These are phyloP conservation scores for Plasmodium cynomolgi DNA, from an alignment of 169 alveolate species.

Conservation along the genomic window DNA sequence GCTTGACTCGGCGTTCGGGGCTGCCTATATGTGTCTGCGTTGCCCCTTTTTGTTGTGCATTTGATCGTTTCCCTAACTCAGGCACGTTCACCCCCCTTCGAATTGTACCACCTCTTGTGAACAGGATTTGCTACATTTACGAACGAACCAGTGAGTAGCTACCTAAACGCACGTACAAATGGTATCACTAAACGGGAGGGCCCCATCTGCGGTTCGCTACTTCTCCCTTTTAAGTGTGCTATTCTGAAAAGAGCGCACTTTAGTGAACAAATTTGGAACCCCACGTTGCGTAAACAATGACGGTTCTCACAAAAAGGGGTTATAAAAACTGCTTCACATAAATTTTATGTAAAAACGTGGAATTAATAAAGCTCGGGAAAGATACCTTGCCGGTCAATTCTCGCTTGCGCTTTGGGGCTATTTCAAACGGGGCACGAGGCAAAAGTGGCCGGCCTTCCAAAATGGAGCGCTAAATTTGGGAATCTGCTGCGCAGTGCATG, in stretches of 20 bases:
- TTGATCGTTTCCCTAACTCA: not conserved
- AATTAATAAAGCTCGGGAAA: not conserved
- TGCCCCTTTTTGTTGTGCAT: not conserved
- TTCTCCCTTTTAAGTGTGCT: not conserved
- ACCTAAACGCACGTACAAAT: not conserved
- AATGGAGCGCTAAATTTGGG: not conserved
- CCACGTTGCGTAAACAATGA: not conserved
- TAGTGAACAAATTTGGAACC: not conserved
- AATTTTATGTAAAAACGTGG: not conserved
- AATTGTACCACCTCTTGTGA: not conserved
- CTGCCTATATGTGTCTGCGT: not conserved
- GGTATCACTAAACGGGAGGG: not conserved
- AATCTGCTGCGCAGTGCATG: not conserved
- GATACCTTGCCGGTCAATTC: not conserved
- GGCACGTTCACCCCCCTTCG: not conserved
- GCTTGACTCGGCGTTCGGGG: not conserved
- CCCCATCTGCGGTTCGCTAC: not conserved
- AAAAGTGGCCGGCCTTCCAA: not conserved
- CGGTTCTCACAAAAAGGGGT: not conserved
- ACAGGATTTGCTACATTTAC: not conserved
- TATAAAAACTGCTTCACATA: not conserved
- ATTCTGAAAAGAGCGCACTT: not conserved
- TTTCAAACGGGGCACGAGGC: not conserved
- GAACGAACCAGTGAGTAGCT: not conserved
- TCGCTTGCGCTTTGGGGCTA: not conserved